Base-by-base conservation (phyloP, 176 grass and related monocot genomes). In the Neostapfia colusana region DNA sequence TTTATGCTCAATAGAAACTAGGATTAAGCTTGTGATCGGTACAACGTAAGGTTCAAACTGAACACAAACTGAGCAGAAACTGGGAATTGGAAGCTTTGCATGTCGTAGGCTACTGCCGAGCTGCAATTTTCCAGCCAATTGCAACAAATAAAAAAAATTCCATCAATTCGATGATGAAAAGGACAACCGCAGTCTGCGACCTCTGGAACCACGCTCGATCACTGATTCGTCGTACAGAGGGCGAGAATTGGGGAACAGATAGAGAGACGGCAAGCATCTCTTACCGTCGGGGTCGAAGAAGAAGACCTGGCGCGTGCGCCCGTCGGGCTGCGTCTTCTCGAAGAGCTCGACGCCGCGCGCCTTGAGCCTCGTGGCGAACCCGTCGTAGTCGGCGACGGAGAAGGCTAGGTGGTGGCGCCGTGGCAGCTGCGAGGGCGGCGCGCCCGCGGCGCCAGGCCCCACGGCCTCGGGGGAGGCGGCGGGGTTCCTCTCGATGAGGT, bases 271-370 rank as follows among this genome's bases (percentile, higher is more conserved):
- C 21, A 26, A 58, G 31, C 28, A 41, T 66, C 34, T 67, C 67
- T 66, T 67, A 90, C 91, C 95, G 18, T 98, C 95, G 37, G 95
- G 95, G 75, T 99, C 91, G 82, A 99, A 99, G 85, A 99, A 98
- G 89, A 95, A 99, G 48, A 95, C 80, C 84, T 99, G 85, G 77
- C 90, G 87, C 20, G 91, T 99, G 79, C 43, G 74, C 3, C 89
- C 89, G 68, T 92, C 85, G 17, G 89, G 95, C 66, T 94, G 89
- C 42, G 80, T 80, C 71, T 85, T 92, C 73, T 95, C 89, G 70
- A 92, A 98, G 14, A 84, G 50, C 53, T 90, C 67, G 8, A 90
- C 88, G 64, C 74, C 78, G 57, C 80, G 75, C 58, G 86, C 89
- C 89, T 77, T 90, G 2, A 94, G 73, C 24, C 43, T 82, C 69